Conservation (phyloP, 495 filamentous ascomycete genomes). For the Bryoglossum gracile region DNA sequence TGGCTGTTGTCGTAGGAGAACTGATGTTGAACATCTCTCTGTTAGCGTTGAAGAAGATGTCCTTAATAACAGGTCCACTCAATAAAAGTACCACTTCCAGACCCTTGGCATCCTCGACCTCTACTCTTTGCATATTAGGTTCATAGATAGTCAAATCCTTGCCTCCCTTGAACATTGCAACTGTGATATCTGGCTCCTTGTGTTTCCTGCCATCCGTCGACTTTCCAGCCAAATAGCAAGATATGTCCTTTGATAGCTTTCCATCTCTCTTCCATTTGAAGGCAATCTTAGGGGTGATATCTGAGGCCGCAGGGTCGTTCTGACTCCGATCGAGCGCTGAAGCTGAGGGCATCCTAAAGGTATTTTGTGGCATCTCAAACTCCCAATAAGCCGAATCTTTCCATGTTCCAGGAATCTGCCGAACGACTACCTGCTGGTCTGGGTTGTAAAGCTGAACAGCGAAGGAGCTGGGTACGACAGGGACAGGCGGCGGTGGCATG, state of each 20-base stretch:
- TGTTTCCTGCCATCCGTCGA: conserved; percentile 63
- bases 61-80: conserved; percentile 73
- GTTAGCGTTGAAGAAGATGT: conserved; percentile 67
- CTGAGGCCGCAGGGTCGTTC: conserved; percentile 57
- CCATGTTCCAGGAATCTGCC: conserved; percentile 66
- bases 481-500: conserved; percentile 60
- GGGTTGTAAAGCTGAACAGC: conserved; percentile 88
- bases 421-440: conserved; percentile 70
- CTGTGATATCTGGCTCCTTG: conserved; percentile 89
- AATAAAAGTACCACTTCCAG: conserved; percentile 85
- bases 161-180: conserved; percentile 65
- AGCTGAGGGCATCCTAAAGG: conserved; percentile 70
- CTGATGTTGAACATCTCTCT: conserved; percentile 73
- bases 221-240: conserved; percentile 73
- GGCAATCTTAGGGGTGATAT: conserved; percentile 66
- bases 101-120: conserved; percentile 89
- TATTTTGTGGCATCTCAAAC: conserved; percentile 84
- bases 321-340: conserved; percentile 72
- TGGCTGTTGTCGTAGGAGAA: conserved; percentile 17
- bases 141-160: conserved; percentile 73
- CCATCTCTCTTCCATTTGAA: conserved; percentile 93
- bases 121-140: conserved; percentile 81
- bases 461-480: conserved; percentile 72
- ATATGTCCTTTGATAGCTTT: conserved; percentile 70
- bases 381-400: conserved; percentile 74